Evolutionary conservation across 257 asterid genomes (phyloP), one percentile per base, ranked within the genome.

Genomic region (Linaria vulgaris): DNA sequence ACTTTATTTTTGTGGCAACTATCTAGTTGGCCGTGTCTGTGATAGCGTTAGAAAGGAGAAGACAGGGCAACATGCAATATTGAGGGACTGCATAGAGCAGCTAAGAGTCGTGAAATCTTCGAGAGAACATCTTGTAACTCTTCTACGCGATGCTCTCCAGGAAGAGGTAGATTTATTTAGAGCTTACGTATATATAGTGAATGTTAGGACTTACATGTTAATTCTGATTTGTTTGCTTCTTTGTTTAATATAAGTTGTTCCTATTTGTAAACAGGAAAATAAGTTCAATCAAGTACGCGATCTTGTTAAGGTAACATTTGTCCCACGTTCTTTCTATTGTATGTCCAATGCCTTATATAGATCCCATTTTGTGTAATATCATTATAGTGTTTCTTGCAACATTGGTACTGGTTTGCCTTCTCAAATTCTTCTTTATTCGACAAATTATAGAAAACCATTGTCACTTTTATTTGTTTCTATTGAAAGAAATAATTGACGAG

Each of bases 231-330:
- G 41, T 57, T 4, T 12, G 9, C n/a, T 54, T 74, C 56, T n/a
- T 48, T 13, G 45, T 59, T 75, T 17, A 72, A 64, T 60, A 64
- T 39, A 65, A 57, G 61, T 44, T 55, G 19, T 67, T 58, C 31
- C 3, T 56, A 30, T 56, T 55, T n/a, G n/a, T n/a, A 51, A 14
- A 61, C 69, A 91, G 98, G 97, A 83, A 68, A 55, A 71, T 75
- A 87, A 87, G 80, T 88, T 89, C 80, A 89, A 85, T 45, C 88
- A 78, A 80, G 89, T 89, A 60, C n/a, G n/a, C 90, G 88, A 74
- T 67, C 91, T 86, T 60, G 84, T 85, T 64, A 89, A 87, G 99
- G 97, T 87, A 85, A 56, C 34, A 17, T 56, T 19, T 31, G 38
- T 50, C 15, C 20, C 44, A 22, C n/a, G 1, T 8, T 5, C 38